Evolutionary conservation across 2,329 filamentous ascomycete genomes (phyloP), one percentile per base, ranked within the genome.

Genomic region (Alternaria consortialis): DNA sequence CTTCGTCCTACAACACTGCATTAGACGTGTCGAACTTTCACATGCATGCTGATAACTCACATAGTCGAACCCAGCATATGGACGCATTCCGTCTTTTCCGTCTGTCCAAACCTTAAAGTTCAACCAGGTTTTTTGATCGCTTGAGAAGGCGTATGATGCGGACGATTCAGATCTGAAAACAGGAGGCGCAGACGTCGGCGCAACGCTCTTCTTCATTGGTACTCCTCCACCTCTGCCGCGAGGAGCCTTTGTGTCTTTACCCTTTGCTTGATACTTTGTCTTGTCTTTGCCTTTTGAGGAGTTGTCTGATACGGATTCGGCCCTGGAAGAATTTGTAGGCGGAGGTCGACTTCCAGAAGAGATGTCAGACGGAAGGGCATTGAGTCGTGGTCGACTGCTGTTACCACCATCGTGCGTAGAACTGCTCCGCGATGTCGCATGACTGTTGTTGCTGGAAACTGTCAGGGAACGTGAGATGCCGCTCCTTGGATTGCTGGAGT

Each of bases 151-250:
- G 29, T 67, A 58, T 9, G 70, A 69, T 27, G 64, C 67, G 44
- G 64, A 63, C 11, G 74, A 71, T 31, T 77, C 75, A 20, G 65
- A 52, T 53, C 74, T 67, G 50, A 71, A 71, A 1, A 60, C 47
- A 3, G 68, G 60, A 8, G 66, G 63, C 37, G 47, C 54, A 9
- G 67, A 58, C 13, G 70, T 63, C 3, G 63, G 42, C 13, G 63
- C 52, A 13, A 65, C 62, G 7, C 67, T 54, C 37, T 62, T 70
- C 61, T 79, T 80, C 8, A 72, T 54, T 2, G 79, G 79, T 1
- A 80, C 78, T 5, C 78, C 79, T 17, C 77, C 78, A 11, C 79
- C 76, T 53, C 77, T 70, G 23, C 78, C 79, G 46, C 78, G 67
- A 13, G 78, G 78, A 27, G 76, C 76, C 43, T 73, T 72, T 5